phyloP scores from a whole-genome alignment of 345 rosid genomes.

The Eucalyptus guilfoylei region DNA sequence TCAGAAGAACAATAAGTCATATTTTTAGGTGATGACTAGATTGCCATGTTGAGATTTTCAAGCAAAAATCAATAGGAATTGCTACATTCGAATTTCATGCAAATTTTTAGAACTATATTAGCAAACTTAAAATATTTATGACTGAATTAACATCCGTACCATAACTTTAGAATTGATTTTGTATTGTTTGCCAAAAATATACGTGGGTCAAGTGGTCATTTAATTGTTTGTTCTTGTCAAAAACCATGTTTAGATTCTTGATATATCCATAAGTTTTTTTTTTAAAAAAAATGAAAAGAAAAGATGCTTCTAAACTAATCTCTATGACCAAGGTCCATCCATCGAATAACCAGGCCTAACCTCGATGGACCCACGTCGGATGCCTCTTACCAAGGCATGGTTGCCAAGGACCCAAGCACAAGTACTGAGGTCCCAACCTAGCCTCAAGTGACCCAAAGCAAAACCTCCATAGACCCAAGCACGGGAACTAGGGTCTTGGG shows the following conservation, averaged over 20 bases:
- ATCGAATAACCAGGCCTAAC: fast-evolving
- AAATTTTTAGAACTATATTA: too few relatives aligned
- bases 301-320: fast-evolving
- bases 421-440: background rate
- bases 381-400: background rate
- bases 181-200: background rate
- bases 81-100: too few relatives aligned
- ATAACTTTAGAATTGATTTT: background rate
- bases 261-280: too few relatives aligned
- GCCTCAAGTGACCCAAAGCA: background rate
- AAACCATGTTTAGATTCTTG: background rate
- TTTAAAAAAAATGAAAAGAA: too few relatives aligned
- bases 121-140: too few relatives aligned
- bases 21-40: background rate
- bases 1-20: too few relatives aligned
- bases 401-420: background rate
- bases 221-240: background rate
- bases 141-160: fast-evolving
- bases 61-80: too few relatives aligned
- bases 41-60: too few relatives aligned
- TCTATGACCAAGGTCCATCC: background rate
- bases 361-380: fast-evolving
- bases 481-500: background rate
- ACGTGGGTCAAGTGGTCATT: background rate
- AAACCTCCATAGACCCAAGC: background rate